Conservation (phyloP, 176 grass and related monocot genomes). For the Cenchrus fungigraminus region DNA sequence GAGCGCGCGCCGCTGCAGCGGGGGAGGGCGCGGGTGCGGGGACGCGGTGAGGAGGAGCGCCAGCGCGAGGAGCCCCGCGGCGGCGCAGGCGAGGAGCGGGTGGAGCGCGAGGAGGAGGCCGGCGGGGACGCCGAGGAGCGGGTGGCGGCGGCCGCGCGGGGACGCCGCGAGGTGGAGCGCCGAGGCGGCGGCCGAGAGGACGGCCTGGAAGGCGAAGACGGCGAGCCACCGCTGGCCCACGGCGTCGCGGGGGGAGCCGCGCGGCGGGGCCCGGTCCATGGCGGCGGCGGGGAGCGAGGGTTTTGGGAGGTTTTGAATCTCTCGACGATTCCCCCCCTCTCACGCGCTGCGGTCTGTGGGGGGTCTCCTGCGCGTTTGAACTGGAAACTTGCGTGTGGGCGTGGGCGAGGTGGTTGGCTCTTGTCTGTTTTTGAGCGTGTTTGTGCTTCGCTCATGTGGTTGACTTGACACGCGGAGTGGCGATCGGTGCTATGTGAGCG, state of each 20-base stretch:
- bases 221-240: constrained; percentile 62
- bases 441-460: background rate
- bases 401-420: background rate
- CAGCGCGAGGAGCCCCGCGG: constrained; percentile 64
- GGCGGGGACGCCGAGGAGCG: constrained; percentile 32
- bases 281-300: constrained; percentile 38
- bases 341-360: background rate
- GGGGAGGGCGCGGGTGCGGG: constrained; percentile 49
- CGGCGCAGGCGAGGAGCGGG: constrained; percentile 54
- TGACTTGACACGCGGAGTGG: background rate
- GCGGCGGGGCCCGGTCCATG: constrained; percentile 55
- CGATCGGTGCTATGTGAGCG: background rate
- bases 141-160: constrained; percentile 45
- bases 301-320: constrained; percentile 57
- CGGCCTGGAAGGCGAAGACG: constrained; percentile 51
- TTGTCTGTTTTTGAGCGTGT: constrained; percentile 6
- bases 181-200: constrained; percentile 43
- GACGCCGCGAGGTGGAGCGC: constrained; percentile 39
- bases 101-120: constrained; percentile 49
- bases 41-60: constrained; percentile 55
- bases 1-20: constrained; percentile 36
- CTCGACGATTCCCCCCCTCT: background rate
- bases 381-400: background rate
- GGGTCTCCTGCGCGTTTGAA: constrained; percentile 15
- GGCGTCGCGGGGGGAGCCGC: constrained; percentile 45